Evolutionary conservation across 2,329 filamentous ascomycete species (phyloP).

Genomic region (Colletotrichum godetiae): DNA sequence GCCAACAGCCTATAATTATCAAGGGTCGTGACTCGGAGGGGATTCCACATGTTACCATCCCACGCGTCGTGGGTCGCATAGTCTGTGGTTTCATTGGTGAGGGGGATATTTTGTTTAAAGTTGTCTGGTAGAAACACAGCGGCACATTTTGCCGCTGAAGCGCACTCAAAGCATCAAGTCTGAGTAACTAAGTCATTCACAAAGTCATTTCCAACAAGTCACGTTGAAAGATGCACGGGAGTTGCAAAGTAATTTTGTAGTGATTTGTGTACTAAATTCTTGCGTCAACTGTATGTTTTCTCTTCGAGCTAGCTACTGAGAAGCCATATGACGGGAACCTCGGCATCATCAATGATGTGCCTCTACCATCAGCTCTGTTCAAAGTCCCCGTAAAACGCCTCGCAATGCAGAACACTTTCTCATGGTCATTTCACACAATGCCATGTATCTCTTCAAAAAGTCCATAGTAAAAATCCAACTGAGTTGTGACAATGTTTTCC

Average conservation of each 20-base stretch:
- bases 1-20: neutral
- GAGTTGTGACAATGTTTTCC: neutral
- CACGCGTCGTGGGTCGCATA: neutral
- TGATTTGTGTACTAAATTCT: neutral
- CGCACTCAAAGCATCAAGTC: neutral
- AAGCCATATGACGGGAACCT: conserved; percentile 6
- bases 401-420: conserved; percentile 14
- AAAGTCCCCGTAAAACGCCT: conserved; percentile 10
- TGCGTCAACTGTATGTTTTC: neutral
- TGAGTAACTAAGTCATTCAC: no score
- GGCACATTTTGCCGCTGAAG: neutral
- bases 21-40: neutral
- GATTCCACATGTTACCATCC: conserved; percentile 17
- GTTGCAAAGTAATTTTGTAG: neutral
- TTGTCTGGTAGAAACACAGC: neutral
- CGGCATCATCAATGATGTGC: neutral
- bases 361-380: neutral
- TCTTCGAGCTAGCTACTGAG: conserved; percentile 18
- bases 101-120: neutral
- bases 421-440: neutral
- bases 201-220: no score
- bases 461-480: neutral
- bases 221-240: neutral
- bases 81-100: neutral
- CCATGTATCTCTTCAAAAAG: conserved; percentile 3